Evolutionary conservation across 495 filamentous ascomycete species (phyloP), one percentile per base, ranked within the genome.

Genomic region (Venustampulla echinocandica): DNA sequence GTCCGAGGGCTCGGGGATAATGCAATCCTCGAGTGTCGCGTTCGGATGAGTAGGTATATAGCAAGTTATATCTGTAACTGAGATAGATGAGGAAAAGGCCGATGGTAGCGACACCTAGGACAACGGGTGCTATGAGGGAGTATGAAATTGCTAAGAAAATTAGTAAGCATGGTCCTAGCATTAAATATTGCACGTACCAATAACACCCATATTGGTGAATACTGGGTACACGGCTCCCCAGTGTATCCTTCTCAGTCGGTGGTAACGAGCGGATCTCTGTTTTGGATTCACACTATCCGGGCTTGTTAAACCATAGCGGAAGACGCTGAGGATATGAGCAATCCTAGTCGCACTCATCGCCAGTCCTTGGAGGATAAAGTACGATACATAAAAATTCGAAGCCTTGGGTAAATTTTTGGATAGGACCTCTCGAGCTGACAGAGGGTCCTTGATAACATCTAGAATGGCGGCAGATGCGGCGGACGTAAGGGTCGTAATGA

Each of bases 301-400:
- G 59, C 86, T 84, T 42, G 96, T 66, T 9, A 96, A 36, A 28
- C 78, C 79, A 63, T 85, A 82, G 22, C 95, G 44, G 53, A 87
- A 69, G 50, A 95, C 72, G 10, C 87, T 87, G 21, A 69, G 72
- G 13, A 93, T 74, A 57, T 90, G 85, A 15, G 90, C 71, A 30
- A 98, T 66, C 2, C 81, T 72, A 46, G 80, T 75, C 0, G 87
- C 69, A 44, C 84, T 84, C 56, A 94, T 80, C 15, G 83, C 82
- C 44, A 98, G 64, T 36, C 92, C 92, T 63, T 95, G 89, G n/a
- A 98, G 73, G 55, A 96, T 82, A 61, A 98, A 90, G 67, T 94
- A 98, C 0, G 85, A 84, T 33, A 97, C 84, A 67, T 94, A 98
- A 63, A 98, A 89, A 65, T 93, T 97, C 47, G 87, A 88, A 4